Percentiles rank a stretch among this genome's conserved stretches.
Evolutionary conservation across 1,284 basidiomycete species (phyloP).

Genomic region (Fomitopsis palustris): DNA sequence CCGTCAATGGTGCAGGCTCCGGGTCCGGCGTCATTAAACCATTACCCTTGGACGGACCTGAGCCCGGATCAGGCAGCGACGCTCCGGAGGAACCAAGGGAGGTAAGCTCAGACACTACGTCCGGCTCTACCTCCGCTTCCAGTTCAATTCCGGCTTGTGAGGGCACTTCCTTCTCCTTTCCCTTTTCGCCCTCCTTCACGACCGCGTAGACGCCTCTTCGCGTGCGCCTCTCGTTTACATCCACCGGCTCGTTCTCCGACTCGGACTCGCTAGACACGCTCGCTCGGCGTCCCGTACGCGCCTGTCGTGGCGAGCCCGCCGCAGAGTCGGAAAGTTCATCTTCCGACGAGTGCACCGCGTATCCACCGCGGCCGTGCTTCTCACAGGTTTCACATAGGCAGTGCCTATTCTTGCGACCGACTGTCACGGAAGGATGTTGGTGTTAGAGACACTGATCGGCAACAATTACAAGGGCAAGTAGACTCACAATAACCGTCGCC

Average conservation of each 20-base stretch:
- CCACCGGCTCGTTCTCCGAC: constrained; percentile 36
- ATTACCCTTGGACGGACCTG: constrained; percentile 20
- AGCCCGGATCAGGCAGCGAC: constrained; percentile 12
- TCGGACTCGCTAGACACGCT: constrained; percentile 28
- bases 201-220: constrained; percentile 75
- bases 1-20: constrained; percentile 21
- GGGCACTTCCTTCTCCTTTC: constrained; percentile 46
- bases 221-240: constrained; percentile 71
- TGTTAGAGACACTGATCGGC: constrained; percentile 3
- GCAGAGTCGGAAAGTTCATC: constrained; percentile 40
- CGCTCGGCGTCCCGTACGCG: constrained; percentile 13
- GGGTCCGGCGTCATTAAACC: constrained; percentile 34
- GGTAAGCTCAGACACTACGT: constrained; percentile 40
- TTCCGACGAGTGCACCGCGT: constrained; percentile 54
- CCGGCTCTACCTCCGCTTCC: constrained; percentile 42
- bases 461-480: constrained; percentile 3
- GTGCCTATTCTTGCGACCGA: constrained; percentile 81
- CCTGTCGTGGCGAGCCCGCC: constrained; percentile 38
- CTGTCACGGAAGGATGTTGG: constrained; percentile 37
- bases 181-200: constrained; percentile 54
- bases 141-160: constrained; percentile 37
- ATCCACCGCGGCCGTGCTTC: constrained; percentile 69
- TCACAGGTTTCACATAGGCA: constrained; percentile 92
- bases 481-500: constrained; percentile 80
- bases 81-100: constrained; percentile 34